phyloP scores from a whole-genome alignment of 805 yeast species.

The Yarrowia deformans region DNA sequence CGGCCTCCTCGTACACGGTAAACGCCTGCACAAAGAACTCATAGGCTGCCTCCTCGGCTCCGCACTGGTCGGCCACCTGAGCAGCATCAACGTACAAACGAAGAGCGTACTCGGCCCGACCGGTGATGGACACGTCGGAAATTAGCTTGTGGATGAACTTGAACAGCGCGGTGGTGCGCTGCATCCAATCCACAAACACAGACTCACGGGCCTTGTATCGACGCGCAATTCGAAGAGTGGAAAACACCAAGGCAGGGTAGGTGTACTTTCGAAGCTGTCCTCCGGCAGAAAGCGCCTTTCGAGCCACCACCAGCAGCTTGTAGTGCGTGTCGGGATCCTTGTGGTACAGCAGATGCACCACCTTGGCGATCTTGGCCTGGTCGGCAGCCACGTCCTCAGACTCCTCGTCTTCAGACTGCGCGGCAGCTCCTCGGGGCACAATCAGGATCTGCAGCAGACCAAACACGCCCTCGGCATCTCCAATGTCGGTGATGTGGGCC shows the following conservation, averaged over 20 bases:
- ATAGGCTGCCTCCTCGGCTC: conserved; percentile 74
- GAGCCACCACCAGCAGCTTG: conserved; percentile 56
- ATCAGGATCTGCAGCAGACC: conserved; percentile 65
- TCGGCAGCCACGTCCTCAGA: conserved; percentile 48
- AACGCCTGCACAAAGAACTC: conserved; percentile 91
- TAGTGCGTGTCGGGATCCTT: conserved; percentile 58
- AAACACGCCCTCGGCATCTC: conserved; percentile 66
- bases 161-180: conserved; percentile 60
- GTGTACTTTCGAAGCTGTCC: conserved; percentile 62
- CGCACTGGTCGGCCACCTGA: conserved; percentile 77
- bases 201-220: conserved; percentile 50
- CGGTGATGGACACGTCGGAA: conserved; percentile 62
- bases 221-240: conserved; percentile 66
- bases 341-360: conserved; percentile 68
- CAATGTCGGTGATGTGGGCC: conserved; percentile 51
- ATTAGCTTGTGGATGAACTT: conserved; percentile 74
- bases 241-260: conserved; percentile 76
- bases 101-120: conserved; percentile 52
- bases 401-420: conserved; percentile 41
- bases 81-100: conserved; percentile 69
- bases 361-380: conserved; percentile 60
- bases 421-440: conserved; percentile 42
- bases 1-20: conserved; percentile 75
- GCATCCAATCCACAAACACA: conserved; percentile 45
- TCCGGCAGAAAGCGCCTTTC: conserved; percentile 62